These are phyloP conservation scores for Alternaria sp. DNA, from an alignment of 2,329 filamentous ascomycete genomes.

Conservation along the genomic window DNA sequence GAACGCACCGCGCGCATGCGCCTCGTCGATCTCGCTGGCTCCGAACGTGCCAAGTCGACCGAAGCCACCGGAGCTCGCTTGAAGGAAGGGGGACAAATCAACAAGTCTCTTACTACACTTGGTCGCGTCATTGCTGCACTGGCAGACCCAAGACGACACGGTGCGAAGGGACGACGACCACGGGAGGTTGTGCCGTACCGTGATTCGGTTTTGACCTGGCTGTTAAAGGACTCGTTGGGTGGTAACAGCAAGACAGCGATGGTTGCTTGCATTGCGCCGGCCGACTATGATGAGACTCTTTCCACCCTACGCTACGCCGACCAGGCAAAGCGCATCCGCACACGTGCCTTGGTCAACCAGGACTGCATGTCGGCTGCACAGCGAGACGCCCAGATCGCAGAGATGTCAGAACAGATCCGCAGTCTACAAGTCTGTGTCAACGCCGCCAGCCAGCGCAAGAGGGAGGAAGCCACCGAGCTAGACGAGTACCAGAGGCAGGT, in stretches of 20 bases:
- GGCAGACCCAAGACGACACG: constrained; percentile 67
- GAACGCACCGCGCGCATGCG: constrained; percentile 93
- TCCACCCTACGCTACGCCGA: constrained; percentile 96
- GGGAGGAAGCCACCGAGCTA: constrained; percentile 81
- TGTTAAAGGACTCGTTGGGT: constrained; percentile 92
- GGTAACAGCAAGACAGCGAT: constrained; percentile 99
- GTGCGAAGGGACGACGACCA: constrained; percentile 47
- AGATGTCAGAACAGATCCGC: constrained; percentile 96
- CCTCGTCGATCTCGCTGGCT: constrained; percentile 92
- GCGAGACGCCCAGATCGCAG: constrained; percentile 88
- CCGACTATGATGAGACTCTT: constrained; percentile 96
- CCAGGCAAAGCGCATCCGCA: constrained; percentile 96
- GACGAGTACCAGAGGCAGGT: constrained; percentile 96
- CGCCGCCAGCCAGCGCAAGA: constrained; percentile 66
- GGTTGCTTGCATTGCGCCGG: constrained; percentile 96
- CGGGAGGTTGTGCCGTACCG: constrained; percentile 85
- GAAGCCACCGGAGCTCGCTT: constrained; percentile 91
- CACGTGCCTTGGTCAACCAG: constrained; percentile 92
- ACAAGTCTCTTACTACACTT: constrained; percentile 95
- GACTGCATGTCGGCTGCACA: constrained; percentile 91
- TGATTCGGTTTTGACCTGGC: constrained; percentile 83
- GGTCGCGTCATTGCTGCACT: constrained; percentile 95
- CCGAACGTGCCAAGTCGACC: constrained; percentile 91
- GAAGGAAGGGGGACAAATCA: constrained; percentile 96
- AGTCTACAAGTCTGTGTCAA: constrained; percentile 77